phyloP scores from a whole-genome alignment of 2,329 filamentous ascomycete genomes.

The Sporothrix euskadiensis region DNA sequence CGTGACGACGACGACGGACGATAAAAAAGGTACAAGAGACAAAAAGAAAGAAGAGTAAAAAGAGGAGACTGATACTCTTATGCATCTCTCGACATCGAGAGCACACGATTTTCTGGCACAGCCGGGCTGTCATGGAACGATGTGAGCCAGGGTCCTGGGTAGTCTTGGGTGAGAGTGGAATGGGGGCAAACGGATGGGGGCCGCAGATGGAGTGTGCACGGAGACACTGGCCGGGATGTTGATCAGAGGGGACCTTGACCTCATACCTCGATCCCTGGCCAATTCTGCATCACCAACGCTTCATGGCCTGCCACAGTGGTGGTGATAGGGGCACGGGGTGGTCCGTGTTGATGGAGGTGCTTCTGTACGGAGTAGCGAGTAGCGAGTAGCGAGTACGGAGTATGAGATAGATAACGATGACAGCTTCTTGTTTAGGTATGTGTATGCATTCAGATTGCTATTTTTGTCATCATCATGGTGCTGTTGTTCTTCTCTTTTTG shows the following conservation, averaged over 20 bases:
- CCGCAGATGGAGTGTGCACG: not conserved
- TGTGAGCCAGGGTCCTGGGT: conserved; percentile 11
- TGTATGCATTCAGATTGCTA: not conserved
- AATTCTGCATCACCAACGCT: conserved; percentile 11
- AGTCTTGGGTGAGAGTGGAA: not conserved
- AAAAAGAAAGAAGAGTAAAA: not conserved
- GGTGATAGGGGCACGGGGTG: not conserved
- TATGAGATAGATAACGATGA: not conserved
- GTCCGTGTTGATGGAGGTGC: not conserved
- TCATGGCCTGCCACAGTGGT: not conserved
- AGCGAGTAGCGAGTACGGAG: not conserved
- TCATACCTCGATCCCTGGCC: not conserved
- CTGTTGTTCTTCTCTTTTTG: too few relatives aligned
- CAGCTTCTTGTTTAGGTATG: not conserved
- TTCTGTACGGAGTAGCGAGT: not conserved
- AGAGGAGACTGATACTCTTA: conserved; percentile 14
- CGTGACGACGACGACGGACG: not conserved
- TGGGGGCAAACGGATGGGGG: not conserved
- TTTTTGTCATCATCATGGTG: not conserved
- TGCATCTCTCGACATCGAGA: not conserved
- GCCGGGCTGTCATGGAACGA: conserved; percentile 10
- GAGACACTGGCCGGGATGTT: not conserved
- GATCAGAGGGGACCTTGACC: not conserved
- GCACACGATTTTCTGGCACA: not conserved
- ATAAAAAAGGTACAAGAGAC: not conserved